These are phyloP conservation scores for Saposhnikovia divaricata DNA, from an alignment of 129 eudicot species.

Conservation along the genomic window DNA sequence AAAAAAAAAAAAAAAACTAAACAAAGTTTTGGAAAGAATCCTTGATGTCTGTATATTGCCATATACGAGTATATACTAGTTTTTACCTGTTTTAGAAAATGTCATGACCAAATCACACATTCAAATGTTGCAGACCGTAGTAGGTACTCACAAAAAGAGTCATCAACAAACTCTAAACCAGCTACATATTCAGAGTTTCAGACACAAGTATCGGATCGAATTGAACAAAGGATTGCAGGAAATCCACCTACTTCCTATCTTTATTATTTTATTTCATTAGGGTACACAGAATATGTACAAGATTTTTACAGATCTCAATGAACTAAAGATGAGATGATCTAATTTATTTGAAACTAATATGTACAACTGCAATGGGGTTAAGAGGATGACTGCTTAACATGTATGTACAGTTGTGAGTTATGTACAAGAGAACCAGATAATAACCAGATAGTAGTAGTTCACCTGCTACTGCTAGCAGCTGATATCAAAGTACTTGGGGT, in stretches of 20 bases:
- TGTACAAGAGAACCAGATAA: slow-evolving; percentile 16
- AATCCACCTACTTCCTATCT: slow-evolving; percentile 5
- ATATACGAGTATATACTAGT: too few relatives aligned
- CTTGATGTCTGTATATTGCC: too few relatives aligned
- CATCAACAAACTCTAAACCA: background rate
- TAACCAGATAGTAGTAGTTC: too few relatives aligned
- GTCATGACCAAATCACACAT: background rate
- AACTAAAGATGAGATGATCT: slow-evolving; percentile 21
- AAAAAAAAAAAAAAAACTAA: too few relatives aligned
- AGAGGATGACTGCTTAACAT: slow-evolving; percentile 15
- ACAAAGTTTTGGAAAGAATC: too few relatives aligned
- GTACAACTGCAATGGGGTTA: slow-evolving; percentile 25
- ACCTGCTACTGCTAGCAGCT: slow-evolving; percentile 35
- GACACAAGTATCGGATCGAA: background rate
- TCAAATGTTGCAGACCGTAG: too few relatives aligned
- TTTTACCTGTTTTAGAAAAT: background rate
- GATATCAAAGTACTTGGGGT: slow-evolving; percentile 93
- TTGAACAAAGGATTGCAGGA: background rate
- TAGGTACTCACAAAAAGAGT: too few relatives aligned
- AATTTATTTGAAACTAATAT: slow-evolving; percentile 28
- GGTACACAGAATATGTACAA: slow-evolving; percentile 22
- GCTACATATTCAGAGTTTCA: background rate
- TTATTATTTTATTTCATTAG: background rate
- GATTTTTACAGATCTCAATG: slow-evolving; percentile 21
- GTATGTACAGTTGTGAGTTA: background rate